A percentile compares a stretch with the other conserved stretches of the same genome.
Evolutionary conservation across 176 grass and related monocot genomes (phyloP).

Genomic region (Carex cristatella): DNA sequence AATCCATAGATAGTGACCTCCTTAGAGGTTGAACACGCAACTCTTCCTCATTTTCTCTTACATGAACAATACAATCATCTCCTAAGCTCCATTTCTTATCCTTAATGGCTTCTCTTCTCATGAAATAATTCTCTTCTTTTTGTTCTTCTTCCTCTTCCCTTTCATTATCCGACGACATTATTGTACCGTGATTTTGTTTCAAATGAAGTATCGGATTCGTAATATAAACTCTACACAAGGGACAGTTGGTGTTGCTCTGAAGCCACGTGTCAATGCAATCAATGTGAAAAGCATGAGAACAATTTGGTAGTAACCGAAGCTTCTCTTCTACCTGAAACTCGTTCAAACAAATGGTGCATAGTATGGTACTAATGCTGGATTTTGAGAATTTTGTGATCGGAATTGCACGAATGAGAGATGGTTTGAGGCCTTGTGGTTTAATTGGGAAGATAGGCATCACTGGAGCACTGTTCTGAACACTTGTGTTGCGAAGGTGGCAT

Average conservation of each 20-base stretch:
- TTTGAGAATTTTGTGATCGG: conserved; percentile 42
- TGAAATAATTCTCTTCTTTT: not conserved
- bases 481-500: conserved; percentile 38
- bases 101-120: not conserved
- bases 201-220: not conserved
- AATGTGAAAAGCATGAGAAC: conserved; percentile 83
- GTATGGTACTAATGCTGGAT: conserved; percentile 32
- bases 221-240: conserved; percentile 60
- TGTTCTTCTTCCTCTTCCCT: not conserved
- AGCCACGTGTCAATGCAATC: conserved; percentile 98
- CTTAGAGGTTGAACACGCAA: conserved; percentile 27
- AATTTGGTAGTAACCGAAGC: conserved; percentile 56
- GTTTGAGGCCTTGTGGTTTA: not conserved
- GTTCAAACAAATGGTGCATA: conserved; percentile 72
- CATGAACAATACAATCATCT: conserved; percentile 32
- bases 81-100: conserved; percentile 32
- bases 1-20: conserved; percentile 78
- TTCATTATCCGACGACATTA: not conserved
- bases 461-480: not conserved
- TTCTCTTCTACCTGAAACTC: conserved; percentile 63
- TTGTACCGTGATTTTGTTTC: not conserved
- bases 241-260: conserved; percentile 64
- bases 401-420: not conserved
- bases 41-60: not conserved
- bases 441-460: not conserved